These are phyloP conservation scores for Amaranthus palmeri DNA, from an alignment of 148 eudicot genomes.

Conservation along the genomic window DNA sequence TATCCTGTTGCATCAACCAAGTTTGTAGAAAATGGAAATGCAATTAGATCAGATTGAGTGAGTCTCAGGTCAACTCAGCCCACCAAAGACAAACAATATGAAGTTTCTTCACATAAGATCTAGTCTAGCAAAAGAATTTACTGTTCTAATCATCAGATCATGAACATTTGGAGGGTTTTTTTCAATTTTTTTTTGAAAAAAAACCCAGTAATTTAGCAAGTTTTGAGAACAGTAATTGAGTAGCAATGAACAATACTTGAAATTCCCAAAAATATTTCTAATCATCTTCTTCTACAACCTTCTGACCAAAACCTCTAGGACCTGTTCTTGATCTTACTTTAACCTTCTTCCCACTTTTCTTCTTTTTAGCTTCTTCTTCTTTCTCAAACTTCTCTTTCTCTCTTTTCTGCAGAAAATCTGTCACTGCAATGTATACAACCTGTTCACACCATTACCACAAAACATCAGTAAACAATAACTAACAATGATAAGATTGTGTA, in stretches of 20 bases:
- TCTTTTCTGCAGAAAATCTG: constrained; percentile 85
- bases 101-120: no score
- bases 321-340: constrained; percentile 38
- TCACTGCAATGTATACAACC: constrained; percentile 79
- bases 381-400: constrained; percentile 77
- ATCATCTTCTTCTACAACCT: constrained; percentile 40
- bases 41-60: no score
- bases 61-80: no score
- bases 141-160: no score
- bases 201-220: no score
- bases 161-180: no score
- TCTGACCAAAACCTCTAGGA: constrained; percentile 88
- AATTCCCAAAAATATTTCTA: not conserved
- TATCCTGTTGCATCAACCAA: no score
- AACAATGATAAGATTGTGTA: no score
- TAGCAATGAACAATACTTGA: not conserved
- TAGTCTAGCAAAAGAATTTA: no score
- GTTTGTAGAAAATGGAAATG: no score
- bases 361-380: constrained; percentile 54
- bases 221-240: not conserved
- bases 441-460: constrained; percentile 12
- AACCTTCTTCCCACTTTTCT: constrained; percentile 50
- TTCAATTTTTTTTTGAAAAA: no score
- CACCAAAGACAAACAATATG: no score
- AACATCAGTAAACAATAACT: not conserved